Conservation (phyloP, 2,329 filamentous ascomycete species). For the Alternaria panax region DNA sequence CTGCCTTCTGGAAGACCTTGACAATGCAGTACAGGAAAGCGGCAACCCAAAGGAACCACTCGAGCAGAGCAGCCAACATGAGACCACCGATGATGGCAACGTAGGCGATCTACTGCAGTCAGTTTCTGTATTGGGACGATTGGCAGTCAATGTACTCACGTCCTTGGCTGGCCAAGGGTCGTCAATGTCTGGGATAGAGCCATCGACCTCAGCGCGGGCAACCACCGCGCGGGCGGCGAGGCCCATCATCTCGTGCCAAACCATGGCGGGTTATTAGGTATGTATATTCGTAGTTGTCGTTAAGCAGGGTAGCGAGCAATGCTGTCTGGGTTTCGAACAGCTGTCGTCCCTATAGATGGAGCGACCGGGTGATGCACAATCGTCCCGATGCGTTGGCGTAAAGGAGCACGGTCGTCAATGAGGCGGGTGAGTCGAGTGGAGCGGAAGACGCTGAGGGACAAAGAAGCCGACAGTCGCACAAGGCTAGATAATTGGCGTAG, state of each 20-base stretch:
- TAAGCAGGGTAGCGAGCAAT: conserved; percentile 22
- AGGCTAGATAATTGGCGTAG: conserved; percentile 41
- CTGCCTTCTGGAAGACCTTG: conserved; percentile 89
- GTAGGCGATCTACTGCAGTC: conserved; percentile 75
- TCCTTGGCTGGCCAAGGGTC: conserved; percentile 52
- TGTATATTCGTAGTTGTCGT: conserved; percentile 25
- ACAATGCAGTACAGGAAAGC: conserved; percentile 90
- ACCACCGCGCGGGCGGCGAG: conserved; percentile 36
- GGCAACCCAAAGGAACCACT: conserved; percentile 95
- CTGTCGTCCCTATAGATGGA: conserved; percentile 9
- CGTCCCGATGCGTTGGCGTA: no score
- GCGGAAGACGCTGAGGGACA: conserved; percentile 32
- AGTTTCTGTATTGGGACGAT: conserved; percentile 9
- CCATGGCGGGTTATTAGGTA: conserved; percentile 35
- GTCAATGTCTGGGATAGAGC: conserved; percentile 42
- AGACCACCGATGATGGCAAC: conserved; percentile 79
- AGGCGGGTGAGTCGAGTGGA: conserved; percentile 29
- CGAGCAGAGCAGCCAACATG: conserved; percentile 83
- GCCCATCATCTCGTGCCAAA: conserved; percentile 28
- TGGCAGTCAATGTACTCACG: conserved; percentile 39
- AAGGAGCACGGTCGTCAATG: conserved; percentile 16
- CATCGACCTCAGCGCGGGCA: conserved; percentile 34
- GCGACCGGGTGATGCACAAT: no score
- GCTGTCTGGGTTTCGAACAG: conserved; percentile 12
- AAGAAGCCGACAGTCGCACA: conserved; percentile 35